Conservation (phyloP, 768 basidiomycete genomes). For the Artomyces pyxidatus region DNA sequence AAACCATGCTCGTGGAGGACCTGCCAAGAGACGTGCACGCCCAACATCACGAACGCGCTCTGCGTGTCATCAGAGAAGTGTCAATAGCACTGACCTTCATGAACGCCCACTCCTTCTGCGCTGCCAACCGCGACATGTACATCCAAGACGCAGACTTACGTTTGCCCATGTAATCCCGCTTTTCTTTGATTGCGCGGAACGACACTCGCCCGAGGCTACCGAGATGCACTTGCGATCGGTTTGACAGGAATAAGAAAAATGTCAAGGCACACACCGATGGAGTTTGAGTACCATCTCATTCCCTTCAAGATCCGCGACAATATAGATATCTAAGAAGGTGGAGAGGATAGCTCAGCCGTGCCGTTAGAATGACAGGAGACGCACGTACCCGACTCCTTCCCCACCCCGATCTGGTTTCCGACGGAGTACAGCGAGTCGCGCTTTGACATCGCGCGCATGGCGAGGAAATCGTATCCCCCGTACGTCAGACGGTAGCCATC, state of each 20-base stretch:
- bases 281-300: conserved; percentile 88
- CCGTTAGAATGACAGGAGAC: background rate
- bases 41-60: too few species aligned
- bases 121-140: conserved; percentile 96
- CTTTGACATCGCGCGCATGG: conserved; percentile 88
- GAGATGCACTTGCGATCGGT: too few species aligned
- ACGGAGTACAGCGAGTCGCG: conserved; percentile 84
- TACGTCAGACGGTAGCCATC: conserved; percentile 97
- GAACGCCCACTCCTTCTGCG: conserved; percentile 97
- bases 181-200: conserved; percentile 93
- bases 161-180: conserved; percentile 93
- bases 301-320: conserved; percentile 80
- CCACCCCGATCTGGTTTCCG: conserved; percentile 96
- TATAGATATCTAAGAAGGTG: conserved; percentile 64
- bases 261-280: conserved; percentile 56
- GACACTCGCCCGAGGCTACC: conserved; percentile 90
- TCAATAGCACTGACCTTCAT: conserved; percentile 89
- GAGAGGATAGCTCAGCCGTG: too few species aligned
- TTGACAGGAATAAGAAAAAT: too few species aligned
- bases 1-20: conserved; percentile 87
- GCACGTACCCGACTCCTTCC: conserved; percentile 85
- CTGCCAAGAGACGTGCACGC: too few species aligned
- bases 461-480: conserved; percentile 96
- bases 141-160: conserved; percentile 97
- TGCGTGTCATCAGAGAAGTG: background rate